Base-by-base conservation (phyloP, 2,329 filamentous ascomycete genomes). In the Penicillium sp. region DNA sequence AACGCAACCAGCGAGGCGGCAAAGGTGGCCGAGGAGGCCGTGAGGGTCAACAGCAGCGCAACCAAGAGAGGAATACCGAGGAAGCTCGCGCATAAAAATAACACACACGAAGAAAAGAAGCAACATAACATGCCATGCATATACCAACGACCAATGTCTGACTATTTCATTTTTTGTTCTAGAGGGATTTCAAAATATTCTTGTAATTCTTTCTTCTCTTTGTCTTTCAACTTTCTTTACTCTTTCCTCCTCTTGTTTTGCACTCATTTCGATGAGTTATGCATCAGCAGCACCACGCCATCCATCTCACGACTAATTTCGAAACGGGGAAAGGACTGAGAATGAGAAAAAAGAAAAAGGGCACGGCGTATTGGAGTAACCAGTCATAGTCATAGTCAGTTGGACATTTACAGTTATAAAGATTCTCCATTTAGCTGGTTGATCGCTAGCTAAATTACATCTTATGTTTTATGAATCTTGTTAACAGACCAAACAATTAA, bases 11-110 rank as follows among this genome's bases (percentile, higher is more conserved):
- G 61, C 66, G 72, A 42, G 76, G 72, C 61, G 79, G 75, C 63
- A 78, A 74, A 74, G 71, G 65, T 65, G 68, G 68, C 57, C 68
- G 72, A 53, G 67, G 69, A 47, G 66, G 67, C 40, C 56, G 56
- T 24, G 56, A 58, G 20, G 46, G 53, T 42, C 72, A 74, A 56
- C 71, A 71, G 59, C 72, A 72, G 59, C 72, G 71, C 42, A 67
- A 61, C 58, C 73, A 75, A 65, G 71, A 73, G 51, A 68, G 71
- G 26, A 61, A 62, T 56, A 58, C 65, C 38, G 73, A 74, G 64
- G 72, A 75, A 63, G 60, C 63, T 56, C 73, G 72, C 62, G 72
- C 71, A 57, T 75, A 59, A 49, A 38, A 28, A 46, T n/a, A 18
- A 46, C 18, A 52, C 43, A 24, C 49, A 51, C 28, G 47, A 47